Evolutionary conservation across 441 rosid species (phyloP), one percentile per base, ranked within the genome.

Genomic region (Bocquillonia castaneifolia): DNA sequence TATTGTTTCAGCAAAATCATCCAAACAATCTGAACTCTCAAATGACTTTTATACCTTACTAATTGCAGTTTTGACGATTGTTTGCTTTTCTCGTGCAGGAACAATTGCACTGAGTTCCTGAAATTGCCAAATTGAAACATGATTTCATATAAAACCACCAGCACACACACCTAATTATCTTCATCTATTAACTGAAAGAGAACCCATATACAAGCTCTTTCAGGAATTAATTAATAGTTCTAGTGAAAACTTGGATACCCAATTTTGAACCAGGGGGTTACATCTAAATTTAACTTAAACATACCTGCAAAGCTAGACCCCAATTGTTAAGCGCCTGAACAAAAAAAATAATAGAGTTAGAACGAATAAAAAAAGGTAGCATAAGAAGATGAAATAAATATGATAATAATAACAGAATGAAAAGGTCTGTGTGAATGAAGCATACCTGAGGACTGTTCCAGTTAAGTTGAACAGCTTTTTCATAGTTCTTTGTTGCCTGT

Each of bases 21-120:
- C 70, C 72, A 73, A 71, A 57, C 66, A 78, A 51, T 58, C 63
- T 75, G 54, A 75, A 60, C 63, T 71, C 72, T 79, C 70, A 47
- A 76, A 72, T 67, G 72, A 74, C 53, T 72, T 71, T 64, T 57
- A 74, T 79, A 94, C 98, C 99, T 94, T 94, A 77, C 97, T 90
- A 67, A 94, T 90, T 53, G 98, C 97, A 75, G 97, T 86, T 84
- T 82, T 89, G 70, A 92, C 98, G 69, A 94, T 92, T 64, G 81
- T 86, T 82, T 85, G 97, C 83, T 94, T 94, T 76, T 92, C 97
- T 42, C 96, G 83, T 26, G 85, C 97, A 72, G 98, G 96, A 77
- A 95, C 99, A 78, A 95, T 95, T 44, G 92, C 93, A 79, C 99
- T 89, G 69, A 92, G 97, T 85, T 95, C 99, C 98, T 95, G 73